phyloP scores from a whole-genome alignment of 139 green algal genomes.

The Chlamydomonas sp. region DNA sequence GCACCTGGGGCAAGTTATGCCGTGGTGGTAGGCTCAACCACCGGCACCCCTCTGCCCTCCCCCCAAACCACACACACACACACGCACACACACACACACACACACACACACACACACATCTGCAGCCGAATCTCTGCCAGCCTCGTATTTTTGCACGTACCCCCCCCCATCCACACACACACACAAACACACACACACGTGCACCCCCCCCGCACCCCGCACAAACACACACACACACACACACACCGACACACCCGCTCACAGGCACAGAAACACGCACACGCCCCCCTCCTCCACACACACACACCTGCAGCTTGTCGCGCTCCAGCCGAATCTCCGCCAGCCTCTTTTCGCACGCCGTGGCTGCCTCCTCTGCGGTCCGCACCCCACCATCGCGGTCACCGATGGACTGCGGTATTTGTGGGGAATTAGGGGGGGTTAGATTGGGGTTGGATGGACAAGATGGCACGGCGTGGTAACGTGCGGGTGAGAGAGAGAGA shows the following conservation, averaged over 20 bases:
- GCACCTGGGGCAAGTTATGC: conserved; percentile 37
- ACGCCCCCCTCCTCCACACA: too few relatives aligned
- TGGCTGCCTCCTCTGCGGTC: background rate
- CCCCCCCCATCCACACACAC: background rate
- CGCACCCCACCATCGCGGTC: conserved; percentile 7
- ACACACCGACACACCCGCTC: too few relatives aligned
- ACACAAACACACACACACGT: background rate
- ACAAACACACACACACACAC: too few relatives aligned
- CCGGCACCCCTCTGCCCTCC: background rate
- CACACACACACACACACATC: background rate
- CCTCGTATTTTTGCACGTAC: too few relatives aligned
- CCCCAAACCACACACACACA: background rate
- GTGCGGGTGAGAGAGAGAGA: background rate
- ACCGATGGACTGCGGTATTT: conserved; percentile 1
- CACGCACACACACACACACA: background rate
- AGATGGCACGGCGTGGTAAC: too few relatives aligned
- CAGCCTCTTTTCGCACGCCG: conserved; percentile 14
- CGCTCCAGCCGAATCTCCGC: conserved; percentile 1
- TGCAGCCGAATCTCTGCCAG: too few relatives aligned
- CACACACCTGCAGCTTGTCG: conserved; percentile 12
- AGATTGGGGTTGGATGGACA: too few relatives aligned
- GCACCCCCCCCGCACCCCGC: too few relatives aligned
- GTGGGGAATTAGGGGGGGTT: background rate
- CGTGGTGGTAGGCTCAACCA: background rate
- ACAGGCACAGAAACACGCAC: too few relatives aligned